phyloP scores from a whole-genome alignment of 2,329 filamentous ascomycete genomes.

The Diaporthe batatas region DNA sequence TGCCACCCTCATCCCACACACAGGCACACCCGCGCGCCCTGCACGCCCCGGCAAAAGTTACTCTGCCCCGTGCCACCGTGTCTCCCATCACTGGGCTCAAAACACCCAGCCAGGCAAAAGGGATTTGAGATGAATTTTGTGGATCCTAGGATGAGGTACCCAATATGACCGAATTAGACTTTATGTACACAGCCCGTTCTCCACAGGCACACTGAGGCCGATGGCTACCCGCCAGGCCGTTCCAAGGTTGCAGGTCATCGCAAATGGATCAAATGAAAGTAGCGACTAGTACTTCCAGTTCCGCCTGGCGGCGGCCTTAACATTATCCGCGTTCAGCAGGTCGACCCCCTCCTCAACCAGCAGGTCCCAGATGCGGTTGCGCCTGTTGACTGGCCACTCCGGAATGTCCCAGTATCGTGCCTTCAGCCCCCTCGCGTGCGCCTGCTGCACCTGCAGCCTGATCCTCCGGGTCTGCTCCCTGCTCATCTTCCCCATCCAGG shows the following conservation, averaged over 20 bases:
- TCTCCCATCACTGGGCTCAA: conserved; percentile 4
- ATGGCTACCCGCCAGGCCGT: not conserved
- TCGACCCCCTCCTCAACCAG: conserved; percentile 70
- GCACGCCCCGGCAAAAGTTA: conserved; percentile 15
- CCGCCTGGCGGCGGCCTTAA: conserved; percentile 59
- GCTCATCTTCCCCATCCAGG: conserved; percentile 60
- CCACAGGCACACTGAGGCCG: not conserved
- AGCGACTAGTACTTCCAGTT: conserved; percentile 51
- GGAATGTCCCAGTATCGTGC: conserved; percentile 73
- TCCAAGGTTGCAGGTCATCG: not conserved
- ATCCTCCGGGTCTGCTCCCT: conserved; percentile 58
- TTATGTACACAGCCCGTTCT: conserved; percentile 14
- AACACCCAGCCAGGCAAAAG: conserved; percentile 1
- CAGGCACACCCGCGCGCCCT: too few species aligned
- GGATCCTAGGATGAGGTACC: not conserved
- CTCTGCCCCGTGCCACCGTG: not conserved
- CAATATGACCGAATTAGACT: not conserved
- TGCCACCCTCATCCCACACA: conserved; percentile 6
- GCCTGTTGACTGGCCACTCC: conserved; percentile 65
- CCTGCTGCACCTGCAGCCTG: conserved; percentile 60
- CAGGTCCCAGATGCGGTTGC: conserved; percentile 69
- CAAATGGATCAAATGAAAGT: not conserved
- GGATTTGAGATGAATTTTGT: conserved; percentile 4
- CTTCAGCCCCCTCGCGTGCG: conserved; percentile 67
- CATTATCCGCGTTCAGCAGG: conserved; percentile 72